Evolutionary conservation across 495 filamentous ascomycete genomes (phyloP), one percentile per base, ranked within the genome.

Genomic region (Aspergillus nanangensis): DNA sequence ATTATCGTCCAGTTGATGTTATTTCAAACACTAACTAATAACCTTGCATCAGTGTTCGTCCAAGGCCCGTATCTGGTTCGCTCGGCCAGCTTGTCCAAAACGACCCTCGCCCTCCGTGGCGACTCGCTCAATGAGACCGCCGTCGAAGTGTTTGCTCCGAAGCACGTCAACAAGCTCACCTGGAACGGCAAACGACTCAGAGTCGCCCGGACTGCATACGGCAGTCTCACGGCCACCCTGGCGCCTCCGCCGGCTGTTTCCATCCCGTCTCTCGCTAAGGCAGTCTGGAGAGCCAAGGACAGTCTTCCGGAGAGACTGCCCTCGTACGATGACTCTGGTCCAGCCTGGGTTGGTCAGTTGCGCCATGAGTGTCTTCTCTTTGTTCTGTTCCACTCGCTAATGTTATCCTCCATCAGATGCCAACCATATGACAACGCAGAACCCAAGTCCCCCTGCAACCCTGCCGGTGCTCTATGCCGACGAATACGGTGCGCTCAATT

Each of bases 1-100:
- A 36, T 36, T 8, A 15, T 36, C 34, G 7, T 36, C 10, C 34
- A n/a, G n/a, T 13, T 13, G 8, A 13, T 36, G n/a, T 19, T 10
- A 18, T 4, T 21, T 5, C 19, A 2, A 7, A 18, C 5, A 38
- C 23, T 15, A 10, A 27, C 14, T 43, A 27, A 17, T 21, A 33
- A 31, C 9, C 17, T 44, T 3, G 43, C 67, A 4, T 17, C 20
- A 39, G 70, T 84, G 44, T 80, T 88, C 70, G 76, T 75, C 65
- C 39, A 71, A 70, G 45, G 74, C 67, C 56, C 65, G 62, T 87
- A 89, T 48, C 78, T 90, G n/a, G 69, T 88, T 38, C 80, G 86
- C 8, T 73, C 72, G 2, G 81, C 78, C 11, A 63, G 58, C 5
- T 50, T 85, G 3, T 40, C 63, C 2, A 67, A 70, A 5, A 56